Conservation (phyloP, 2,329 filamentous ascomycete species). For the Zelopaecilomyces penicillatus region DNA sequence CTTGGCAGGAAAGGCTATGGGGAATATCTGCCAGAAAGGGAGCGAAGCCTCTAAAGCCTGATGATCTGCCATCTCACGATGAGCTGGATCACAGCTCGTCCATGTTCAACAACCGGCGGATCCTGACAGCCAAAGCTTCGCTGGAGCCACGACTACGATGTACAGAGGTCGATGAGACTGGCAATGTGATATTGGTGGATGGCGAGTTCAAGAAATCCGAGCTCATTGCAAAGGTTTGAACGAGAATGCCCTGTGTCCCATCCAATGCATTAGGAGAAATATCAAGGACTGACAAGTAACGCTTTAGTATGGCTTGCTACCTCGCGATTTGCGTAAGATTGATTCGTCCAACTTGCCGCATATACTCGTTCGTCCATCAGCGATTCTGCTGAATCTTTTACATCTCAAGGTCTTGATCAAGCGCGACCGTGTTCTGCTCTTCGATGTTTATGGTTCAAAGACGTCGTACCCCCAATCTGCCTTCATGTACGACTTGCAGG, state of each 20-base stretch:
- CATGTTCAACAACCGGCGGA: constrained; percentile 62
- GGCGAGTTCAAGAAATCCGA: constrained; percentile 98
- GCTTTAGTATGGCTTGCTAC: constrained; percentile 74
- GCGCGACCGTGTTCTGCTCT: constrained; percentile 85
- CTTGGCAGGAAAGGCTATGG: constrained; percentile 44
- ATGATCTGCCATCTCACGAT: constrained; percentile 49
- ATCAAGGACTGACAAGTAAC: constrained; percentile 3
- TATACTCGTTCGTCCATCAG: constrained; percentile 85
- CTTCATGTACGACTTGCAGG: constrained; percentile 96
- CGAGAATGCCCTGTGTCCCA: neutral
- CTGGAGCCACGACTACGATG: constrained; percentile 82
- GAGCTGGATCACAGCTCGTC: constrained; percentile 48
- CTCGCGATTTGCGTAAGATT: constrained; percentile 93
- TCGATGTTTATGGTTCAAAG: constrained; percentile 91
- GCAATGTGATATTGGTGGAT: constrained; percentile 85
- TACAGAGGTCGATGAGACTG: constrained; percentile 89
- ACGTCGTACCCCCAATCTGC: constrained; percentile 92
- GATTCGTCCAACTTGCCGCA: constrained; percentile 93
- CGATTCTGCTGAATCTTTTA: constrained; percentile 92
- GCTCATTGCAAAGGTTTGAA: constrained; percentile 76
- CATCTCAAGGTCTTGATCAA: constrained; percentile 95
- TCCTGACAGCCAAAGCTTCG: constrained; percentile 65
- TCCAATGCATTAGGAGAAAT: neutral
- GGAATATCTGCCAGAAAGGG: constrained; percentile 30
- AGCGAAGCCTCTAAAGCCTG: constrained; percentile 39